Evolutionary conservation across 108 stramenopile species (phyloP).

Genomic region (Discostella stelligeroides): DNA sequence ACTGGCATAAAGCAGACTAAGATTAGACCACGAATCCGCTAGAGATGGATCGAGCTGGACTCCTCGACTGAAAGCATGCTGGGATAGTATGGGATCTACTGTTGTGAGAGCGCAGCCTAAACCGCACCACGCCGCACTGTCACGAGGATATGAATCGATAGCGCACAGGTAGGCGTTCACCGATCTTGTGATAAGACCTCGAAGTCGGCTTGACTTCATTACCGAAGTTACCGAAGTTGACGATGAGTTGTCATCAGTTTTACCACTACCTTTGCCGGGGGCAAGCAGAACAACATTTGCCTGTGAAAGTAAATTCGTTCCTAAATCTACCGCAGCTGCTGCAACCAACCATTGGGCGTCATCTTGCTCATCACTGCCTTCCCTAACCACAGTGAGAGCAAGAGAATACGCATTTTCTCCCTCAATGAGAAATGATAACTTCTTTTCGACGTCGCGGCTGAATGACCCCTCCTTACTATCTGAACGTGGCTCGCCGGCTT

Average conservation of each 20-base stretch:
- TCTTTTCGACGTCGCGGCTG: constrained; percentile 10
- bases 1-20: constrained; percentile 66
- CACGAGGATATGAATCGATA: constrained; percentile 43
- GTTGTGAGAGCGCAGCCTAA: constrained; percentile 58
- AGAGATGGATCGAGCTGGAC: constrained; percentile 59
- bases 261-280: constrained; percentile 32
- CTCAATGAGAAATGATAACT: constrained; percentile 51
- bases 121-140: constrained; percentile 73
- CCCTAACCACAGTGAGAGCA: constrained; percentile 26
- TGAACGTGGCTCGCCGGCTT: constrained; percentile 12
- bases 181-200: constrained; percentile 28
- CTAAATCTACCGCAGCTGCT: constrained; percentile 57
- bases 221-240: constrained; percentile 31
- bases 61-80: constrained; percentile 71
- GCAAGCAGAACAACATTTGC: constrained; percentile 47
- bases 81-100: constrained; percentile 61
- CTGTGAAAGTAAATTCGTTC: constrained; percentile 63
- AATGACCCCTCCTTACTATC: constrained; percentile 10
- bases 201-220: constrained; percentile 31
- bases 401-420: constrained; percentile 57
- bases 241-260: constrained; percentile 19
- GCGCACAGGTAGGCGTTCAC: constrained; percentile 41
- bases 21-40: constrained; percentile 70
- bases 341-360: constrained; percentile 42
- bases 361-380: constrained; percentile 23